Evolutionary conservation across 2,329 filamentous ascomycete genomes (phyloP).

Genomic region (Hypoxylon sp.): DNA sequence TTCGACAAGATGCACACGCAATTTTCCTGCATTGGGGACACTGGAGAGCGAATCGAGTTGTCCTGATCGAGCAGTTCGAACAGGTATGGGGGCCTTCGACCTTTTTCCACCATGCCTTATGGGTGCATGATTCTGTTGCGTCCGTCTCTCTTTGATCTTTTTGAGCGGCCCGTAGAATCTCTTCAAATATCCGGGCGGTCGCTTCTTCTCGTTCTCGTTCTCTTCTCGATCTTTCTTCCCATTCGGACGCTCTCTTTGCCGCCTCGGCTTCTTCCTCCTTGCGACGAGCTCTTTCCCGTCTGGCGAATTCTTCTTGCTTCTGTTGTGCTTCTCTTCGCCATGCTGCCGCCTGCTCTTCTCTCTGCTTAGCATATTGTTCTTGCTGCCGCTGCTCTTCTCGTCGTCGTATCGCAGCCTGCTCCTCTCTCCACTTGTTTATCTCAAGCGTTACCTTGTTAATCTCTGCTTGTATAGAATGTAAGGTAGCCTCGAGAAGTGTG

Average conservation of each 20-base stretch:
- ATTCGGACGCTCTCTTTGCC: neutral
- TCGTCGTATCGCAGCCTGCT: neutral
- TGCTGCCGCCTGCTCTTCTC: neutral
- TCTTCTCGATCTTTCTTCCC: neutral
- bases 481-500: neutral
- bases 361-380: neutral
- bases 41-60: neutral
- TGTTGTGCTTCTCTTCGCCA: neutral
- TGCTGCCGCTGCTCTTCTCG: neutral
- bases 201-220: neutral
- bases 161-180: neutral
- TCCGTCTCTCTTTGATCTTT: neutral
- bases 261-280: neutral
- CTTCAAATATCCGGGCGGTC: neutral
- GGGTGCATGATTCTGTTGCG: neutral
- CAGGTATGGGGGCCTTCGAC: neutral
- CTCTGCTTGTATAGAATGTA: neutral
- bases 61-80: neutral
- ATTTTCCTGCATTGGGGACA: neutral
- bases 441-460: neutral
- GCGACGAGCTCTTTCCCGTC: neutral
- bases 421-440: neutral
- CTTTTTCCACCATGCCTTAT: neutral
- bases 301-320: neutral
- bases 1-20: conserved; percentile 2